These are phyloP conservation scores for Massarina eburnea DNA, from an alignment of 2,329 filamentous ascomycete species.

Conservation along the genomic window DNA sequence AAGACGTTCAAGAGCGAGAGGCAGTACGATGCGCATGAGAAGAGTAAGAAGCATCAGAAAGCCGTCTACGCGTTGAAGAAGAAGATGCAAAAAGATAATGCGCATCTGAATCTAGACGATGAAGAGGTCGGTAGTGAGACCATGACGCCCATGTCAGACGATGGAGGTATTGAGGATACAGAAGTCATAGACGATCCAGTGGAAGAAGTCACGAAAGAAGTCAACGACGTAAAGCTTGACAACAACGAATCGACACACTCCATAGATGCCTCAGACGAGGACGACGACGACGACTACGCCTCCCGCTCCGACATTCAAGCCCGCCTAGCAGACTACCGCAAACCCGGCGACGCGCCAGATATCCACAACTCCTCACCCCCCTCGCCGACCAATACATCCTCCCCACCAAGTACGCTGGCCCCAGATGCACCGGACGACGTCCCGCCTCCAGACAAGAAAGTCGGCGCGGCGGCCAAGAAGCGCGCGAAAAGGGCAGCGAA, in stretches of 20 bases:
- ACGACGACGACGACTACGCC: conserved; percentile 40
- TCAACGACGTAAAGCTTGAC: conserved; percentile 13
- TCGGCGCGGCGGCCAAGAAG: conserved; percentile 53
- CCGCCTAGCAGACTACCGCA: conserved; percentile 26
- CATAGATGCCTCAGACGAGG: conserved; percentile 7
- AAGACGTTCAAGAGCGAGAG: conserved; percentile 85
- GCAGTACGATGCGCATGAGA: conserved; percentile 88
- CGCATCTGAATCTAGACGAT: conserved; percentile 54
- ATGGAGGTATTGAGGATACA: conserved; percentile 17
- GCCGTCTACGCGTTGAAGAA: conserved; percentile 76
- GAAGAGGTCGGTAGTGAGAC: conserved; percentile 38
- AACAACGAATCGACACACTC: background rate
- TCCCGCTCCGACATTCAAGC: conserved; percentile 40
- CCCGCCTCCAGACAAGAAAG: conserved; percentile 32
- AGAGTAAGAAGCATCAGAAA: conserved; percentile 94
- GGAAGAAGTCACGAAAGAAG: background rate
- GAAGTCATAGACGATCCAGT: conserved; percentile 39
- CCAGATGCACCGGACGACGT: conserved; percentile 4
- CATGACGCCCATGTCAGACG: conserved; percentile 35
- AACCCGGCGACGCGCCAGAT: conserved; percentile 1
- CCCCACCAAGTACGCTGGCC: conserved; percentile 4
- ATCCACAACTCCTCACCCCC: conserved; percentile 10
- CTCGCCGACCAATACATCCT: background rate
- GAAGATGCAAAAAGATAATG: conserved; percentile 82
- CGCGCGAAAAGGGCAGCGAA: conserved; percentile 50